Percentiles rank a stretch among this genome's conserved stretches.
Evolutionary conservation across 495 filamentous ascomycete genomes (phyloP).

Genomic region (Terfezia boudieri): DNA sequence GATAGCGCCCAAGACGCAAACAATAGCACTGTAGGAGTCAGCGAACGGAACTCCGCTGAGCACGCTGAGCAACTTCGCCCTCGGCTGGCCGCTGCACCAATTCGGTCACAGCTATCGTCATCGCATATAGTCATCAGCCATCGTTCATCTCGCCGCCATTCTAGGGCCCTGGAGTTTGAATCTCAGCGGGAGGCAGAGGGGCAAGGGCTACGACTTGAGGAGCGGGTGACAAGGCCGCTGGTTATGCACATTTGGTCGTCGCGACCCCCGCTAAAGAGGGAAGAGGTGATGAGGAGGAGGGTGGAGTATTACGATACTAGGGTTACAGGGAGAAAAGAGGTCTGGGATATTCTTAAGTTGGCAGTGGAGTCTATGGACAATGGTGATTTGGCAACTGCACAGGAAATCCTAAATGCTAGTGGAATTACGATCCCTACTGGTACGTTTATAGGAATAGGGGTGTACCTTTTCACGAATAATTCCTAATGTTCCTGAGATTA

Average conservation of each 20-base stretch:
- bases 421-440: conserved; percentile 57
- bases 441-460: neutral
- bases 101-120: no score
- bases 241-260: conserved; percentile 29
- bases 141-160: neutral
- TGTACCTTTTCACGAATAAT: neutral
- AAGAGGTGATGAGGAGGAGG: conserved; percentile 27
- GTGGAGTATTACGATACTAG: conserved; percentile 65
- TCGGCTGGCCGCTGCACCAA: no score
- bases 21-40: neutral
- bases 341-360: conserved; percentile 52
- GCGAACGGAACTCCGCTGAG: no score
- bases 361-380: conserved; percentile 41
- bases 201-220: conserved; percentile 15
- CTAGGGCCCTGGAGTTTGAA: neutral
- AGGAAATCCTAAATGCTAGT: conserved; percentile 53
- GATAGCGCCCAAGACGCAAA: neutral
- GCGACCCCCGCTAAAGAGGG: conserved; percentile 32
- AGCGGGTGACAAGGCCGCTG: conserved; percentile 32
- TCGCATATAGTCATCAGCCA: neutral
- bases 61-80: no score
- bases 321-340: conserved; percentile 49
- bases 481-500: neutral
- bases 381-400: conserved; percentile 44
- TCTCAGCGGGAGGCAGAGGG: neutral